A percentile compares a stretch with the other conserved stretches of the same genome.
phyloP scores from a whole-genome alignment of 257 asterid species.

The Jacaranda copaia region DNA sequence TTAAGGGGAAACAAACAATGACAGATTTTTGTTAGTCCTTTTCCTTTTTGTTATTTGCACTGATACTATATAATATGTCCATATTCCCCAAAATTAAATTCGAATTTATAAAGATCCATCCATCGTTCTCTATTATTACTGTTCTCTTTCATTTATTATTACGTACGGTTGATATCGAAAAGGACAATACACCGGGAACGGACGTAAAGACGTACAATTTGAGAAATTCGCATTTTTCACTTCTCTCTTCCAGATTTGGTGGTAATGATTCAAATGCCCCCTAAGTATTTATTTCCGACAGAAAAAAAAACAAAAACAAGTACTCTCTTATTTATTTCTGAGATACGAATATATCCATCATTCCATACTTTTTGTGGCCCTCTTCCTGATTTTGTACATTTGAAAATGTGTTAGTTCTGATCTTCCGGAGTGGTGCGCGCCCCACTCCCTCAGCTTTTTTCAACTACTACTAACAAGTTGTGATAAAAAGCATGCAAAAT shows the following conservation, averaged over 20 bases:
- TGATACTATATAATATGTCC: too few species aligned
- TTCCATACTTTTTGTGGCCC: neutral
- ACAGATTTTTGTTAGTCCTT: too few species aligned
- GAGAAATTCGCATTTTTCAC: neutral
- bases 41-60: too few species aligned
- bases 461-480: neutral
- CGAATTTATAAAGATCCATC: too few species aligned
- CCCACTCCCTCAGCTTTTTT: neutral
- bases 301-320: neutral
- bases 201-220: neutral
- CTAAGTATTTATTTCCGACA: neutral
- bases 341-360: neutral
- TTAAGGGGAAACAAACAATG: too few species aligned
- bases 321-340: slow-evolving; percentile 7
- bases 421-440: neutral
- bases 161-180: neutral
- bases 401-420: neutral
- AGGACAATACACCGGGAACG: neutral
- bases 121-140: neutral
- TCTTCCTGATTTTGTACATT: neutral
- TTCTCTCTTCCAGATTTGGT: neutral
- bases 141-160: neutral
- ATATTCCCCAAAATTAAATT: too few species aligned
- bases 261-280: neutral
- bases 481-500: neutral